Evolutionary conservation across 768 basidiomycete species (phyloP).

Genomic region (Tylopilus vinaceipallidus): DNA sequence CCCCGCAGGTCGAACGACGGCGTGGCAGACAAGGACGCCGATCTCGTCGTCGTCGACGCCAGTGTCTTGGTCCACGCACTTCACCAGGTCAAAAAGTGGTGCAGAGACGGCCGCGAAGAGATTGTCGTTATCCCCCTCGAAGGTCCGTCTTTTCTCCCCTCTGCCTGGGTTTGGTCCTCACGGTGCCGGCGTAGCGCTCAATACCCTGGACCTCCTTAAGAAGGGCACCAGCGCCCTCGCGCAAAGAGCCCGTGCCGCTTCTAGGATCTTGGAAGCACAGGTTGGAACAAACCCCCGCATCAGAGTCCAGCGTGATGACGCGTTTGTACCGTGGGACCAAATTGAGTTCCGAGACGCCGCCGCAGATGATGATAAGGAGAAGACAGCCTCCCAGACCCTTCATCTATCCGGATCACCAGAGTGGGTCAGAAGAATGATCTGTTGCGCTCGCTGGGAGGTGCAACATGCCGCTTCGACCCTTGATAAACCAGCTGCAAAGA

Average conservation of each 20-base stretch:
- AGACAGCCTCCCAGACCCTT: constrained; percentile 21
- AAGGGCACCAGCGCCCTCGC: constrained; percentile 81
- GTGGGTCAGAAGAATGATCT: constrained; percentile 83
- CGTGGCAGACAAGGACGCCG: constrained; percentile 57
- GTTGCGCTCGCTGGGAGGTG: constrained; percentile 76
- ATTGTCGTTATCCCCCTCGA: constrained; percentile 84
- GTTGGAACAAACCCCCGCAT: constrained; percentile 82
- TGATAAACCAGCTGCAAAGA: constrained; percentile 18
- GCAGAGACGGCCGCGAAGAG: constrained; percentile 72
- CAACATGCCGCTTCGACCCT: constrained; percentile 45
- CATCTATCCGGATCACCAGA: constrained; percentile 56
- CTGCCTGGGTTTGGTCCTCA: constrained; percentile 6
- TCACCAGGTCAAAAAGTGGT: constrained; percentile 80
- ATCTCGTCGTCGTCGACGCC: constrained; percentile 75
- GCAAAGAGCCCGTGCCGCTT: constrained; percentile 81
- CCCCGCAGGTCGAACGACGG: constrained; percentile 25
- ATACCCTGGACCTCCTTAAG: constrained; percentile 90
- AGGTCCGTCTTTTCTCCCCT: constrained; percentile 48
- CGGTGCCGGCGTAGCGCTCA: constrained; percentile 56
- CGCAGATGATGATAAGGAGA: constrained; percentile 24
- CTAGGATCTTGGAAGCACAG: constrained; percentile 84
- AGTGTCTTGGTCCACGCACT: constrained; percentile 79
- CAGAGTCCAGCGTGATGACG: constrained; percentile 77
- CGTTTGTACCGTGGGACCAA: constrained; percentile 78
- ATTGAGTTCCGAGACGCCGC: constrained; percentile 50